Percentiles rank a stretch among this genome's conserved stretches.
Evolutionary conservation across 2,329 filamentous ascomycete species (phyloP).

Genomic region (Alternaria arborescens): DNA sequence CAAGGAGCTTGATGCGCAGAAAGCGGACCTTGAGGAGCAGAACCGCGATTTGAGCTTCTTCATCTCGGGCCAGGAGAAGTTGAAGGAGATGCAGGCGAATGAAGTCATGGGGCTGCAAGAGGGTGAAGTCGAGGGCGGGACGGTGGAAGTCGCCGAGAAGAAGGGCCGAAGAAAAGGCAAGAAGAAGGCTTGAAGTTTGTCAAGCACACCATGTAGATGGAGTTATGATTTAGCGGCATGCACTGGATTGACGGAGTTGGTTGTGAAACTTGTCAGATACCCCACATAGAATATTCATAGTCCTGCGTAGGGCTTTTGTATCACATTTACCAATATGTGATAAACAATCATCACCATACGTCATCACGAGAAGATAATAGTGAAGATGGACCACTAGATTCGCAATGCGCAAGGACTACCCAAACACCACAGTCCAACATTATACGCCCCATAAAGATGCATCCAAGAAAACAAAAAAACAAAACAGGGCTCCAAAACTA

Average conservation of each 20-base stretch:
- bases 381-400: neutral
- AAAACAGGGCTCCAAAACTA: neutral
- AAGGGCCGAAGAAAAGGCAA: constrained; percentile 41
- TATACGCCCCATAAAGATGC: neutral
- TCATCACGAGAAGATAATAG: neutral
- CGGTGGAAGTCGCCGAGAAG: constrained; percentile 42
- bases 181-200: constrained; percentile 26
- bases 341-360: neutral
- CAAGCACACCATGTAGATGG: neutral
- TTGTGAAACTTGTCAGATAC: neutral
- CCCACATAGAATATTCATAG: neutral
- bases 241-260: neutral
- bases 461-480: neutral
- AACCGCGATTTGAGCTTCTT: constrained; percentile 89
- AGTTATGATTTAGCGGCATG: neutral
- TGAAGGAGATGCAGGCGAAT: constrained; percentile 73
- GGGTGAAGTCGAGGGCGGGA: constrained; percentile 65
- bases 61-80: constrained; percentile 82
- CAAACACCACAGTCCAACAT: neutral
- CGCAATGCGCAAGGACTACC: neutral
- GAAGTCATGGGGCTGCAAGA: constrained; percentile 73
- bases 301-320: neutral
- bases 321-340: neutral
- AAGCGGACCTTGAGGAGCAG: constrained; percentile 80
- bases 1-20: constrained; percentile 58